A percentile compares a stretch with the other conserved stretches of the same genome.
phyloP scores from a whole-genome alignment of 176 grass and related monocot genomes.

The Aegilops umbellulata region DNA sequence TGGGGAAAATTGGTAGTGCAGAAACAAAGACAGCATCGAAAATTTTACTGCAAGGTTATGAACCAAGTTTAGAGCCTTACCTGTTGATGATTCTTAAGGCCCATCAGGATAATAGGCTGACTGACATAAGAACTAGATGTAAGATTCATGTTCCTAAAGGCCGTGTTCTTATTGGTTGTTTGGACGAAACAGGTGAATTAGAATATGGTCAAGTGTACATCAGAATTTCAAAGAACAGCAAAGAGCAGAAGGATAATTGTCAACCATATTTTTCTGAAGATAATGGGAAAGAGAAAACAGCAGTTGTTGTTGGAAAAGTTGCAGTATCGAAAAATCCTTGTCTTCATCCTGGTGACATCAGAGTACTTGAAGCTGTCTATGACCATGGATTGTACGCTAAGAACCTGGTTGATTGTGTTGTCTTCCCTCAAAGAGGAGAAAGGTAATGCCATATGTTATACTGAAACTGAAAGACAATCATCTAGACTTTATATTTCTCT shows the following conservation, averaged over 20 bases:
- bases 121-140: constrained; percentile 73
- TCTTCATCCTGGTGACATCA: constrained; percentile 92
- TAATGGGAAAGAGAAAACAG: constrained; percentile 38
- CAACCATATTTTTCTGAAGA: constrained; percentile 48
- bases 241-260: constrained; percentile 52
- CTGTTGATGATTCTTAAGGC: constrained; percentile 84
- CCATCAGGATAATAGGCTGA: constrained; percentile 66
- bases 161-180: constrained; percentile 87
- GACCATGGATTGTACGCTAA: constrained; percentile 58
- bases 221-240: constrained; percentile 72
- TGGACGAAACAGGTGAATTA: constrained; percentile 66
- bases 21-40: constrained; percentile 58
- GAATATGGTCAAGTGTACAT: constrained; percentile 88
- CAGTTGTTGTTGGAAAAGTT: constrained; percentile 68
- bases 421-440: constrained; percentile 88
- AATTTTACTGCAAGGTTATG: constrained; percentile 77
- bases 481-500: constrained; percentile 17
- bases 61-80: constrained; percentile 77
- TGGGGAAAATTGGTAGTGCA: constrained; percentile 54
- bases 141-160: constrained; percentile 86
- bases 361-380: constrained; percentile 86
- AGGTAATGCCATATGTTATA: constrained; percentile 52
- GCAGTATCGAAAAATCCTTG: constrained; percentile 86
- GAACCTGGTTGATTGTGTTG: constrained; percentile 74
- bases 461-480: constrained; percentile 17